These are phyloP conservation scores for Syzygium aqueum DNA, from an alignment of 345 rosid genomes.

Conservation along the genomic window DNA sequence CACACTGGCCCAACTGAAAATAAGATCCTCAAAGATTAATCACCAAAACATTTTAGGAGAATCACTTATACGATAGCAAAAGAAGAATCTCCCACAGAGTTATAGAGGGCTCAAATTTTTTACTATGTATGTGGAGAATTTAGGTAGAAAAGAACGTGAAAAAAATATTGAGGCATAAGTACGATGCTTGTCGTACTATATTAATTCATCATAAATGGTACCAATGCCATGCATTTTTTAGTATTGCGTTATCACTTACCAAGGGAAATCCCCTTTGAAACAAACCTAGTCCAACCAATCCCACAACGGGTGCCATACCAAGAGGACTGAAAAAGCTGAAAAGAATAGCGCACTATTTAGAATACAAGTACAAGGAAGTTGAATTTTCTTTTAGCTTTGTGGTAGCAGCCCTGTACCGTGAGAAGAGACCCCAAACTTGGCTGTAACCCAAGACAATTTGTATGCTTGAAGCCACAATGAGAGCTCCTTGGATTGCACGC, in stretches of 20 bases:
- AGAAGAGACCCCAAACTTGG: slow-evolving; percentile 88
- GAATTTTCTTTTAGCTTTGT: neutral
- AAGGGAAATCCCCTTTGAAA: slow-evolving; percentile 84
- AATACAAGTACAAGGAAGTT: neutral
- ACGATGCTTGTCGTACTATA: neutral
- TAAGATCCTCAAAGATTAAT: neutral
- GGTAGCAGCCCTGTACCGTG: slow-evolving; percentile 34
- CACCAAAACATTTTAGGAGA: neutral
- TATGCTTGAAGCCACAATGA: slow-evolving; percentile 80
- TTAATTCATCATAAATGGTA: neutral
- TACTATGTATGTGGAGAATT: neutral
- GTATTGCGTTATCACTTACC: slow-evolving; percentile 24
- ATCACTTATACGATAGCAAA: neutral
- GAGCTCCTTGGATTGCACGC: slow-evolving; percentile 89
- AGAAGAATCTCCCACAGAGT: neutral
- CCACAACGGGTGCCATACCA: slow-evolving; percentile 84
- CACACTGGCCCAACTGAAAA: slow-evolving; percentile 79
- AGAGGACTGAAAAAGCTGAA: slow-evolving; percentile 85
- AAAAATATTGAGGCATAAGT: neutral
- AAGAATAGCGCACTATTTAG: neutral
- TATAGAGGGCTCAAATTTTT: neutral
- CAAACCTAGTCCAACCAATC: slow-evolving; percentile 88
- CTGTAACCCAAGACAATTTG: slow-evolving; percentile 86
- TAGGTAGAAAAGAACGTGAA: neutral
- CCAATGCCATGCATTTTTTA: neutral